These are phyloP conservation scores for Paecilomyces sp. DNA, from an alignment of 2,329 filamentous ascomycete species.

Conservation along the genomic window DNA sequence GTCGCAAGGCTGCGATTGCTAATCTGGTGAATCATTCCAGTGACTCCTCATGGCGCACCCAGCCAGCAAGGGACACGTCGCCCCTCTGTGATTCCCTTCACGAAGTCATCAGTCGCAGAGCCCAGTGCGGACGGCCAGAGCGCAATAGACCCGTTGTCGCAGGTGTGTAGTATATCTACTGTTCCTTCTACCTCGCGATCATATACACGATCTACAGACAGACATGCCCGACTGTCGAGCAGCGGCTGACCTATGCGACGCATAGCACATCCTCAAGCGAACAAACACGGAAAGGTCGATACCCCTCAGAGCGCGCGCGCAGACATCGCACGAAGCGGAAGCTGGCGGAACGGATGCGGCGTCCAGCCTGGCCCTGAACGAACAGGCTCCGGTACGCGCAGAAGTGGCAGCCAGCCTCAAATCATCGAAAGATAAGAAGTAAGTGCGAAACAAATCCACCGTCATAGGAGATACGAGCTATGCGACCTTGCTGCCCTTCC, in stretches of 20 bases:
- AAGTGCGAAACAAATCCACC: constrained; percentile 25
- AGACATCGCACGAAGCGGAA: constrained; percentile 35
- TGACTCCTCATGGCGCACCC: background rate
- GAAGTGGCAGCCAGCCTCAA: constrained; percentile 27
- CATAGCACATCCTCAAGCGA: constrained; percentile 57
- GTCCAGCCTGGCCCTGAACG: constrained; percentile 16
- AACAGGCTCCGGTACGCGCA: constrained; percentile 20
- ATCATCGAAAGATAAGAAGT: constrained; percentile 58
- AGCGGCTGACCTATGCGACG: constrained; percentile 1
- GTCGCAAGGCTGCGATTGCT: background rate
- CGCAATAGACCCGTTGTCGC: constrained; percentile 60
- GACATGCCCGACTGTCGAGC: constrained; percentile 1
- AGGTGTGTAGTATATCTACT: constrained; percentile 41
- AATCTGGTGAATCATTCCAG: background rate
- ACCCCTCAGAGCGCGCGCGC: constrained; percentile 35
- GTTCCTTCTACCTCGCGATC: background rate
- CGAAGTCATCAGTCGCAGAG: constrained; percentile 17
- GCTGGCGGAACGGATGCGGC: constrained; percentile 26
- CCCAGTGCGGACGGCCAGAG: constrained; percentile 26
- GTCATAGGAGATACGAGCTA: background rate
- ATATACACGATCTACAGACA: constrained; percentile 3
- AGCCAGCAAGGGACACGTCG: background rate
- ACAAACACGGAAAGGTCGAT: constrained; percentile 58
- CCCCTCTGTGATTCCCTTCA: constrained; percentile 8
- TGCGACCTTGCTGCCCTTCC: background rate